Evolutionary conservation across 371 early-diverging fungal species (phyloP), one percentile per base, ranked within the genome.

Genomic region (Mucor indicus): DNA sequence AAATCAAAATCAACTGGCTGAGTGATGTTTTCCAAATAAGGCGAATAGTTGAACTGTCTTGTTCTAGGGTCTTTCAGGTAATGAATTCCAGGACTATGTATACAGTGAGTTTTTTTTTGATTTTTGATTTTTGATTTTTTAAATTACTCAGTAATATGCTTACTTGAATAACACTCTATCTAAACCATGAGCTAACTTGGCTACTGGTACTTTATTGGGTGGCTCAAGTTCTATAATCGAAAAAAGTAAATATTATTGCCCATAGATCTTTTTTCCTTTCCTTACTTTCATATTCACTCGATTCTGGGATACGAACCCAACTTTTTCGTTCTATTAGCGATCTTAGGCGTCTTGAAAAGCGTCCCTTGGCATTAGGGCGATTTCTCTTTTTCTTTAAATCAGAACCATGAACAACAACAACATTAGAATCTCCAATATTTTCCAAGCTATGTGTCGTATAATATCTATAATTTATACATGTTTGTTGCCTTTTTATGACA

Each of bases 81-180:
- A 42, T 93, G 93, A 1, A 92, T 87, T 3, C 95, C 95, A 2
- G 91, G 90, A 37, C 91, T 89, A 44, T 20, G 24, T 35, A 23
- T 21, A 15, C 27, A 19, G 6, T 10, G 29, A 17, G 4, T 4
- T 30, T 19, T n/a, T n/a, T n/a, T n/a, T n/a, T n/a, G n/a, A n/a
- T n/a, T n/a, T n/a, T n/a, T n/a, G n/a, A n/a, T n/a, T n/a, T n/a
- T n/a, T n/a, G 21, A 16, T 22, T 3, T 13, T 21, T 17, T 23
- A 4, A 29, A 29, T 8, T 40, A 13, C 19, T 29, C 12, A 12
- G 30, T 8, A 29, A 33, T 7, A 11, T 9, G n/a, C 66, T 46
- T 79, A 84, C 87, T 81, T 88, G 76, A 93, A 91, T 37, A 94
- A 62, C 2, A 89, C 85, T 17, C 85, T 80, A 39, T 93, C 89